These are phyloP conservation scores for Bothriochloa decipiens DNA, from an alignment of 176 grass and related monocot genomes.

Conservation along the genomic window DNA sequence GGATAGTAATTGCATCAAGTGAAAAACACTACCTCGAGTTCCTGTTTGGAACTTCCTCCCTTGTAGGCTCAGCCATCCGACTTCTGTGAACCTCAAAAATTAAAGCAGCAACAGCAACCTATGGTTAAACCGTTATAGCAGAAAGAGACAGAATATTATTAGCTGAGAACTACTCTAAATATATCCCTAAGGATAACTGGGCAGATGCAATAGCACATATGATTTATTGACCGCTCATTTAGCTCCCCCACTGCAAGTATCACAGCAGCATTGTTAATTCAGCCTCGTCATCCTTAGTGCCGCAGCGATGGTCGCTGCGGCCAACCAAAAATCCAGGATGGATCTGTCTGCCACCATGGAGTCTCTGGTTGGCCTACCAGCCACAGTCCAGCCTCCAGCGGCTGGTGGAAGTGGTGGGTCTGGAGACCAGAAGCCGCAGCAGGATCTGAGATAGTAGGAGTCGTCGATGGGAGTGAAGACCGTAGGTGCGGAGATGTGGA, in stretches of 20 bases:
- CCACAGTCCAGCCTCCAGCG: too few relatives aligned
- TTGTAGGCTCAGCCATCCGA: constrained; percentile 87
- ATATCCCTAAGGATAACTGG: background rate
- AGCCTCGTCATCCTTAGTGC: background rate
- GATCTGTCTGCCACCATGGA: background rate
- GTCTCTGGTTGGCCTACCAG: too few relatives aligned
- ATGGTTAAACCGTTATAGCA: constrained; percentile 15
- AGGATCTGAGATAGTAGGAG: background rate
- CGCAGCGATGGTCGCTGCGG: background rate
- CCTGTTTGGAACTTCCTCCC: constrained; percentile 80
- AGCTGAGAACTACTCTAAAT: background rate
- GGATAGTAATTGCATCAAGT: background rate
- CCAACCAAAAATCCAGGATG: background rate
- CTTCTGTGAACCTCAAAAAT: constrained; percentile 96
- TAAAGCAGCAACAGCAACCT: constrained; percentile 82
- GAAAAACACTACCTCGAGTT: constrained; percentile 66
- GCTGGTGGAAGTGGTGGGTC: background rate
- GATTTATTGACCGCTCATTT: background rate
- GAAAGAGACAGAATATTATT: constrained; percentile 24
- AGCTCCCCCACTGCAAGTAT: background rate
- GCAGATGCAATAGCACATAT: background rate
- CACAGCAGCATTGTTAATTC: background rate
- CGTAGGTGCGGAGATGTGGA: background rate
- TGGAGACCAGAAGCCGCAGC: background rate
- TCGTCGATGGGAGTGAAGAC: background rate